These are phyloP conservation scores for Lentinula lateritia DNA, from an alignment of 768 basidiomycete species.

Conservation along the genomic window DNA sequence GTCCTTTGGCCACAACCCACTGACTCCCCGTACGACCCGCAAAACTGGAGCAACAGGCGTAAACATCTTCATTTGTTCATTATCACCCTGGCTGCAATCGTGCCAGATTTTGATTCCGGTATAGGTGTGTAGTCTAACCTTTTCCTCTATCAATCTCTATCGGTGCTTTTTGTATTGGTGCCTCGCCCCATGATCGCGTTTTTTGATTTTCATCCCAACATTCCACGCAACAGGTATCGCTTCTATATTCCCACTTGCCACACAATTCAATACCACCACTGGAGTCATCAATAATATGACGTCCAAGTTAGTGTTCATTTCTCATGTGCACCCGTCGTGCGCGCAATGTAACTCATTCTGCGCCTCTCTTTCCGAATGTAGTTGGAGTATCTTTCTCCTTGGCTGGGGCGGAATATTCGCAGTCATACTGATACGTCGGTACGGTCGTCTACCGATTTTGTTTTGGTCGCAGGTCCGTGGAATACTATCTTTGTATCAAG, in stretches of 20 bases:
- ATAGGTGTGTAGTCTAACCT: constrained; percentile 35
- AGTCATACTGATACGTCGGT: constrained; percentile 60
- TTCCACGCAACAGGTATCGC: constrained; percentile 42
- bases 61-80: constrained; percentile 56
- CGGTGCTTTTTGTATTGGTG: background rate
- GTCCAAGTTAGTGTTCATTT: constrained; percentile 35
- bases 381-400: constrained; percentile 62
- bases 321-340: background rate
- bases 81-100: constrained; percentile 56
- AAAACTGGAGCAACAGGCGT: constrained; percentile 43
- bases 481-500: constrained; percentile 13
- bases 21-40: constrained; percentile 22
- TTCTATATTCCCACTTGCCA: constrained; percentile 53
- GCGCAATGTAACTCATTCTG: background rate
- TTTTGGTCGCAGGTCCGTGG: constrained; percentile 63
- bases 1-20: constrained; percentile 70
- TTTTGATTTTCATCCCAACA: background rate
- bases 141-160: background rate
- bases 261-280: constrained; percentile 47
- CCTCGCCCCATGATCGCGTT: background rate
- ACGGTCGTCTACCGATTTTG: constrained; percentile 59
- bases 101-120: constrained; percentile 65
- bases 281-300: constrained; percentile 59
- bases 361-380: constrained; percentile 13
- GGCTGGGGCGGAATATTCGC: constrained; percentile 59